Evolutionary conservation across 164 flowering plant genomes (phyloP), one percentile per base, ranked within the genome.

Genomic region (Stephania cephalantha): DNA sequence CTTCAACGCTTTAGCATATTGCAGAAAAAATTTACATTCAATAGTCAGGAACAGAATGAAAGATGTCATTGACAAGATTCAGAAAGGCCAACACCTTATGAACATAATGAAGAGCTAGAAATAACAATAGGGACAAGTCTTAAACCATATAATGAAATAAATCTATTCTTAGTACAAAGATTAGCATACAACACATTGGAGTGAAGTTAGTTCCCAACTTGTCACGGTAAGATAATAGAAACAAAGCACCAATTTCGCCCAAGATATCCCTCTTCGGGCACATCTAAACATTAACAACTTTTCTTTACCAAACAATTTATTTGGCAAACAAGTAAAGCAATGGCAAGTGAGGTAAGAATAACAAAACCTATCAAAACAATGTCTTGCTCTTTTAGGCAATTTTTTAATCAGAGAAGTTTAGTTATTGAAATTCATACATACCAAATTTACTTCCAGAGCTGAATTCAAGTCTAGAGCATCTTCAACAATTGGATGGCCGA

Each of bases 401-500:
- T 15, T 9, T 50, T 50, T 50, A 15, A 50, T 35, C 2, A 35
- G 42, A 35, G 42, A 2, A 35, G 42, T 2, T 35, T 35, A 35
- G 2, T 35, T 35, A 35, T 35, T 35, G 7, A 53, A 31, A 15
- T 67, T 67, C 15, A 71, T 30, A 6, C 82, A 44, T 83, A 91
- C 97, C 55, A 15, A 50, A 50, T 50, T 50, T 15, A 50, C 15
- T 9, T 11, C 55, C 55, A 50, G 4, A 10, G 55, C 13, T 82
- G 55, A 50, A 79, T 85, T 84, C 74, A 82, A 77, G 71, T 87
- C 87, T 69, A 88, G 48, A 72, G 82, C 79, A 84, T 95, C 99
- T 81, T 95, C 97, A 69, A 93, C 77, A 71, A 90, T 80, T 30
- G 99, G 98, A 83, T 95, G 97, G 45, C 99, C 99, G 22, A 95